Evolutionary conservation across 805 yeast genomes (phyloP).

Genomic region (Sugiyamaella qingdaonensis): DNA sequence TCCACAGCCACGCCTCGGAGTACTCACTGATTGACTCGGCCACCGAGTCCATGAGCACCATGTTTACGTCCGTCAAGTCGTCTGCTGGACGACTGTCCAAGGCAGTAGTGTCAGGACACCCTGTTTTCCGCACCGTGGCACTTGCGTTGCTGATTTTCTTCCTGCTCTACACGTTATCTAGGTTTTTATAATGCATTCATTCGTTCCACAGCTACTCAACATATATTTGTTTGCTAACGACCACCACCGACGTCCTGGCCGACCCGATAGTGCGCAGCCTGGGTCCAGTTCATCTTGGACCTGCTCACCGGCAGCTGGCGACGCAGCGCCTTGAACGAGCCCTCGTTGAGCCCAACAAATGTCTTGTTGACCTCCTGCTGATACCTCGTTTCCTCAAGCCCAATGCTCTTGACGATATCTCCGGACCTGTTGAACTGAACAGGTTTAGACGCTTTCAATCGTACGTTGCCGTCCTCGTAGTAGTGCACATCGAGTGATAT

Average conservation of each 20-base stretch:
- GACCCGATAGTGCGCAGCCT: slow-evolving; percentile 80
- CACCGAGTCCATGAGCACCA: slow-evolving; percentile 49
- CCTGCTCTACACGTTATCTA: slow-evolving; percentile 52
- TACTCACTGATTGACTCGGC: slow-evolving; percentile 37
- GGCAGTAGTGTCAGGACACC: slow-evolving; percentile 54
- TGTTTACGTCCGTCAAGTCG: slow-evolving; percentile 47
- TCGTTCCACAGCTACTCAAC: not conserved
- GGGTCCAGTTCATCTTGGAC: slow-evolving; percentile 92
- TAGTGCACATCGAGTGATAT: slow-evolving; percentile 78
- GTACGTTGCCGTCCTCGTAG: slow-evolving; percentile 93
- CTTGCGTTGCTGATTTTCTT: slow-evolving; percentile 52
- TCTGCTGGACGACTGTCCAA: slow-evolving; percentile 52
- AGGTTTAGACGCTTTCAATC: slow-evolving; percentile 50
- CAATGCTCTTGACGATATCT: slow-evolving; percentile 44
- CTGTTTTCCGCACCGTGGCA: slow-evolving; percentile 56
- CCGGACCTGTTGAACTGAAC: slow-evolving; percentile 11
- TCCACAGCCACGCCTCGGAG: slow-evolving; percentile 58
- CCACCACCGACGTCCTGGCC: slow-evolving; percentile 43
- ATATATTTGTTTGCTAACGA: not conserved
- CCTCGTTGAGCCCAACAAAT: slow-evolving; percentile 71
- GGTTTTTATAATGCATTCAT: slow-evolving; percentile 37
- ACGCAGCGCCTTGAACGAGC: slow-evolving; percentile 75
- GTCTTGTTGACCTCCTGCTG: slow-evolving; percentile 58
- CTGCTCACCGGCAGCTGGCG: slow-evolving; percentile 90
- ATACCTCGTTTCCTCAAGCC: slow-evolving; percentile 52